Evolutionary conservation across 2,329 filamentous ascomycete genomes (phyloP).

Genomic region (Colletotrichum kahawae): DNA sequence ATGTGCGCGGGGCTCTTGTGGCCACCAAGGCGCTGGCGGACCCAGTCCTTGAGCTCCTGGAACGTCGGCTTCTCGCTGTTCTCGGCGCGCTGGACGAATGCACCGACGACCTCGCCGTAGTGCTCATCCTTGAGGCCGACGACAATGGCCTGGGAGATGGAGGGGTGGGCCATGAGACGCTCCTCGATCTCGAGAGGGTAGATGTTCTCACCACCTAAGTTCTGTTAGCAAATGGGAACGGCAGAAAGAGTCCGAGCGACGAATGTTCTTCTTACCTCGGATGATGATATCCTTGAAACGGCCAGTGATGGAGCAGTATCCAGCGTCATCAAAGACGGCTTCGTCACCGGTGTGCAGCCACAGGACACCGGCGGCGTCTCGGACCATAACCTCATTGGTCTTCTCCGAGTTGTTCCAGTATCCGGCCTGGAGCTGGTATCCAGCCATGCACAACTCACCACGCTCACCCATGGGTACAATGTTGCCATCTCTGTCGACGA

Average conservation of each 20-base stretch:
- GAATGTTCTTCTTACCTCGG: conserved; percentile 50
- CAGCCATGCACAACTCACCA: conserved; percentile 79
- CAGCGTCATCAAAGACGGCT: conserved; percentile 69
- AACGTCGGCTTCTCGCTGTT: conserved; percentile 45
- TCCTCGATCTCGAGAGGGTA: conserved; percentile 81
- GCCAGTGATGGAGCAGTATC: conserved; percentile 76
- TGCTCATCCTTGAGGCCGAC: conserved; percentile 73
- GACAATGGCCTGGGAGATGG: conserved; percentile 68
- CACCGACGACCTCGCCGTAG: conserved; percentile 75
- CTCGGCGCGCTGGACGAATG: conserved; percentile 58
- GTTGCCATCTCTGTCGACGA: conserved; percentile 70
- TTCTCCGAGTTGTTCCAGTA: conserved; percentile 77
- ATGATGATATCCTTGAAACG: conserved; percentile 84
- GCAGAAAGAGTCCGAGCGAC: neutral
- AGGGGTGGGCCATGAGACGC: conserved; percentile 68
- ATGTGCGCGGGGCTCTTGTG: conserved; percentile 75
- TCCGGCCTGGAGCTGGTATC: conserved; percentile 74
- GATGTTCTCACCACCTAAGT: conserved; percentile 70
- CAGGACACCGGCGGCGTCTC: conserved; percentile 56
- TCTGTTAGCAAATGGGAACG: conserved; percentile 21
- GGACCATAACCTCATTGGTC: conserved; percentile 65
- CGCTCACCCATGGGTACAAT: conserved; percentile 70
- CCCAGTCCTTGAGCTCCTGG: conserved; percentile 67
- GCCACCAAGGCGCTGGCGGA: conserved; percentile 62
- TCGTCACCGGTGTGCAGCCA: conserved; percentile 76